Evolutionary conservation across 805 yeast genomes (phyloP).

Genomic region (Hanseniaspora mollemarum): DNA sequence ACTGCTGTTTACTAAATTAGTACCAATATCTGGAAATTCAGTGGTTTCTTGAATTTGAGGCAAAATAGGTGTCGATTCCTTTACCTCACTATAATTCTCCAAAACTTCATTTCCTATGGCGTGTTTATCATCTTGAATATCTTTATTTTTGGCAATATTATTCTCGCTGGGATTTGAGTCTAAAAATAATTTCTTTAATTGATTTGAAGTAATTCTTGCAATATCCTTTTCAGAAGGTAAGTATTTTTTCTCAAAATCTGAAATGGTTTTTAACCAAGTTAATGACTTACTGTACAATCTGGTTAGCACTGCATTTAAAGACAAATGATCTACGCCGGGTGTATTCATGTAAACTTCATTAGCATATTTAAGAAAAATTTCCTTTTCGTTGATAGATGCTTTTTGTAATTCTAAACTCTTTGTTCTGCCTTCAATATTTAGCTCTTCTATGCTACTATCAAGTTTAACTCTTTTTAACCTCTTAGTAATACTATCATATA

Average conservation of each 20-base stretch:
- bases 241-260: slow-evolving; percentile 62
- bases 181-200: slow-evolving; percentile 60
- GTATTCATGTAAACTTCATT: slow-evolving; percentile 44
- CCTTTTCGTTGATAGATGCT: slow-evolving; percentile 42
- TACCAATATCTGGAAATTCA: not conserved
- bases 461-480: slow-evolving; percentile 65
- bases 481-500: slow-evolving; percentile 61
- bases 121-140: slow-evolving; percentile 15
- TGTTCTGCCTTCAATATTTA: slow-evolving; percentile 54
- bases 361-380: slow-evolving; percentile 35
- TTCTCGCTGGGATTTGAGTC: slow-evolving; percentile 33
- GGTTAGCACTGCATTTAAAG: slow-evolving; percentile 57
- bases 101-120: not conserved
- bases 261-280: slow-evolving; percentile 75
- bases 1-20: not conserved
- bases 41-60: not conserved
- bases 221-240: slow-evolving; percentile 91
- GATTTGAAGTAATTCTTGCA: slow-evolving; percentile 78
- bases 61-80: not conserved
- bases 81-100: not conserved
- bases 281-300: slow-evolving; percentile 71
- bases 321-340: slow-evolving; percentile 52
- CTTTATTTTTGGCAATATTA: not conserved
- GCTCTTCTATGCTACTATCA: slow-evolving; percentile 54
- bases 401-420: slow-evolving; percentile 48